Base-by-base conservation (phyloP, 192 early-diverging fungal genomes). In the Backusella sp. region DNA sequence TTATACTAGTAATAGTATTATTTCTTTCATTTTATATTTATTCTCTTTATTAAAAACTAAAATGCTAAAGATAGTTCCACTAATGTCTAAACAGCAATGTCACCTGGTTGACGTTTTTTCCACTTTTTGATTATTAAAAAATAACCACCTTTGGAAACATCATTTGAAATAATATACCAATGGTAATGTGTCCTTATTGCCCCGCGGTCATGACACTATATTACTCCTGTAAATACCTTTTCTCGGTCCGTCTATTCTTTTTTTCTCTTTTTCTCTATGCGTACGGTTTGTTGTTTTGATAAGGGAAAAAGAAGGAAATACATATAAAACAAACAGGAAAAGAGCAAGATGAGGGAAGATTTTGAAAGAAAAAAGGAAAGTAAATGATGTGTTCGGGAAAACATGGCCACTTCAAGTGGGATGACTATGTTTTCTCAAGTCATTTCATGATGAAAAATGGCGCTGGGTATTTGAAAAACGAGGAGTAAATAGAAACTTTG, bases 71-170 rank as follows among this genome's bases (percentile, higher is more conserved):
- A 62, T 62, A 62, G 56, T 62, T 28, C 9, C 21, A 28, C 56
- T 62, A 62, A 26, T 26, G 26, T 62, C 21, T 62, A 62, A 62
- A 26, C 56, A 14, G 26, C 21, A 62, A 28, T 62, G 56, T 62
- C 56, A 62, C 56, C 56, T 62, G 56, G 56, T 26, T 28, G 21
- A 62, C 23, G 3, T 12, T 62, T 39, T 39, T 62, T 62, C 23
- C 56, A 26, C 56, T 5, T 28, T 26, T 28, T 26, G 23, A 28
- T 14, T 26, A 28, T 26, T 62, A 62, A 28, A 62, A 62, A 0
- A 62, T 62, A 62, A 62, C 56, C 56, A 62, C 56, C 21, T 62
- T 62, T 62, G 56, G 56, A 62, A 62, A 62, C 56, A 62, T 62
- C 56, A 62, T 62, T 62, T 28, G 26, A 62, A 23, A 9, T 19